Conservation (phyloP, 768 basidiomycete genomes). For the Mycena venus region DNA sequence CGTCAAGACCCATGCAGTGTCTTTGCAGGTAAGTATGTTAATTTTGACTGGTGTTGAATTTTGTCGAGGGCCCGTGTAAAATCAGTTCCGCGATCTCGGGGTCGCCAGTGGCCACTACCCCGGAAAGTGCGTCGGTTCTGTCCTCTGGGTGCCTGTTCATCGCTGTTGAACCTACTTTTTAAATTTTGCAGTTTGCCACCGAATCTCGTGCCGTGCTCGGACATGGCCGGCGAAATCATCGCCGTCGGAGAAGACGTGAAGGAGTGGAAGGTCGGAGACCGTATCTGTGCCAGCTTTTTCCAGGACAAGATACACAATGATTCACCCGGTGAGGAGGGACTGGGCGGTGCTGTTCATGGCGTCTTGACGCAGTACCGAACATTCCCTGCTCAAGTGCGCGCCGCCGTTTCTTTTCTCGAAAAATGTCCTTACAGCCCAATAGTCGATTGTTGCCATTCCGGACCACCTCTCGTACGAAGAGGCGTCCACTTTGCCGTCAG, state of each 20-base stretch:
- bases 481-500: conserved; percentile 73
- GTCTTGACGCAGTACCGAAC: conserved; percentile 67
- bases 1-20: conserved; percentile 69
- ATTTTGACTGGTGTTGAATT: not conserved
- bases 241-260: conserved; percentile 59
- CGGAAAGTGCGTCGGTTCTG: conserved; percentile 36
- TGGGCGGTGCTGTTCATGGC: conserved; percentile 66
- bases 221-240: conserved; percentile 71
- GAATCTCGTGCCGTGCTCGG: conserved; percentile 57
- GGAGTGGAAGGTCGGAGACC: conserved; percentile 68
- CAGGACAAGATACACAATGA: conserved; percentile 64
- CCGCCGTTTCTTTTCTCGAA: too few species aligned
- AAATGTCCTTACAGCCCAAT: not conserved
- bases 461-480: conserved; percentile 72
- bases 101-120: conserved; percentile 57
- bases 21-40: conserved; percentile 59
- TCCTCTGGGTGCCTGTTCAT: not conserved
- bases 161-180: not conserved
- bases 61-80: not conserved
- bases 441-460: conserved; percentile 67
- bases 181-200: conserved; percentile 33
- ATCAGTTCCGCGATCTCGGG: conserved; percentile 64
- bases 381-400: conserved; percentile 58
- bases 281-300: conserved; percentile 68
- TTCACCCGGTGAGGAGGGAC: conserved; percentile 41